A percentile compares a stretch with the other conserved stretches of the same genome.
phyloP scores from a whole-genome alignment of 352 stramenopile genomes.

The Plasmopara viticola region DNA sequence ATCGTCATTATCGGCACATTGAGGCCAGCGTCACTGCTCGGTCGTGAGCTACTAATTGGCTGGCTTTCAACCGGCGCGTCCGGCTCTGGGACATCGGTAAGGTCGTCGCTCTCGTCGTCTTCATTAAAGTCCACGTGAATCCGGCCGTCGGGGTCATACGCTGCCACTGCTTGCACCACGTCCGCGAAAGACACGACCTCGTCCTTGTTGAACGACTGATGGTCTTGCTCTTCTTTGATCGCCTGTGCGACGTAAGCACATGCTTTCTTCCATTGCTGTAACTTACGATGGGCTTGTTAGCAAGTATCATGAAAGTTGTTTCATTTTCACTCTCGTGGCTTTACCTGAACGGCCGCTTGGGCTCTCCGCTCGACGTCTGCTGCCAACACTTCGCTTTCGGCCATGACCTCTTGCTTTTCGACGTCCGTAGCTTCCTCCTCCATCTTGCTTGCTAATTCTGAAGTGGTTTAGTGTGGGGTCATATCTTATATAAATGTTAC shows the following conservation, averaged over 20 bases:
- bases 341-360: not conserved
- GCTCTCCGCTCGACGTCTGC: not conserved
- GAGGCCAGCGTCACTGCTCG: slow-evolving; percentile 17
- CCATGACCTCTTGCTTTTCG: not conserved
- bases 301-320: not conserved
- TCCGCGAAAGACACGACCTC: slow-evolving; percentile 30
- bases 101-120: slow-evolving; percentile 41
- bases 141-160: slow-evolving; percentile 38
- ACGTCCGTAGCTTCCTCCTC: not conserved
- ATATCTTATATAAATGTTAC: too few species aligned
- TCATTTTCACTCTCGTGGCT: not conserved
- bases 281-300: not conserved
- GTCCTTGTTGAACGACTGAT: slow-evolving; percentile 1
- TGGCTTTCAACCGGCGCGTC: slow-evolving; percentile 18
- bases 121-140: slow-evolving; percentile 48
- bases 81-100: slow-evolving; percentile 28
- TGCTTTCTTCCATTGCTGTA: slow-evolving; percentile 30
- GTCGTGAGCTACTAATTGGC: slow-evolving; percentile 8
- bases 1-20: slow-evolving; percentile 52
- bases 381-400: not conserved
- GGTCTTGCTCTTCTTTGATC: slow-evolving; percentile 20
- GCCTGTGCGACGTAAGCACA: slow-evolving; percentile 16
- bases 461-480: too few species aligned
- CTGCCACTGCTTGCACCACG: slow-evolving; percentile 38
- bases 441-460: too few species aligned